These are phyloP conservation scores for Colletotrichum abscissum DNA, from an alignment of 2,329 filamentous ascomycete species.

Conservation along the genomic window DNA sequence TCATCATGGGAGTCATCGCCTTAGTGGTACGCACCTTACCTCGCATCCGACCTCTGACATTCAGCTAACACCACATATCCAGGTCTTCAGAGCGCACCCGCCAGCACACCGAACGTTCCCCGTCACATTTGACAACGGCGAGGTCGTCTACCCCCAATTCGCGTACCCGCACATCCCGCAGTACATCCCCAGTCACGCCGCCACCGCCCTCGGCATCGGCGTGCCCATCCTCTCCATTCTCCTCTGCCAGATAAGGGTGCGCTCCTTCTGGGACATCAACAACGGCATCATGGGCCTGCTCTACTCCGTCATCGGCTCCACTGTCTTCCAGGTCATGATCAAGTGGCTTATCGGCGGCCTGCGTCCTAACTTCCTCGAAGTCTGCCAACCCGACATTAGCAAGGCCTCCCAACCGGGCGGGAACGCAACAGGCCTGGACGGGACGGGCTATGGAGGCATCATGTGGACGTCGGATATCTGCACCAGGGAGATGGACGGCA, in stretches of 20 bases:
- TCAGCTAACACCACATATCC: constrained; percentile 7
- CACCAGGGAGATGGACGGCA: constrained; percentile 71
- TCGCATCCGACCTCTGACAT: constrained; percentile 38
- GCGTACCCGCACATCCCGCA: constrained; percentile 78
- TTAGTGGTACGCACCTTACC: constrained; percentile 64
- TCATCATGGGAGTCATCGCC: constrained; percentile 72
- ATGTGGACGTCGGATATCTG: constrained; percentile 79
- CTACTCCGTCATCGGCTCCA: constrained; percentile 75
- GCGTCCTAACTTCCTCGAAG: constrained; percentile 77
- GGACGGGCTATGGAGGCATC: constrained; percentile 65
- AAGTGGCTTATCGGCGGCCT: constrained; percentile 81
- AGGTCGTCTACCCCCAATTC: constrained; percentile 77
- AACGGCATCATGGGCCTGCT: constrained; percentile 77
- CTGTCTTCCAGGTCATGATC: constrained; percentile 80
- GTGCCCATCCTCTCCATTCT: constrained; percentile 75
- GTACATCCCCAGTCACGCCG: constrained; percentile 77
- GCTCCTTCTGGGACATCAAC: constrained; percentile 77
- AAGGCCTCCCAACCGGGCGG: constrained; percentile 55
- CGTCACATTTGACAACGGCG: constrained; percentile 72
- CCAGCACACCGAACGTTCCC: constrained; percentile 76
- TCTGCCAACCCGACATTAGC: constrained; percentile 71
- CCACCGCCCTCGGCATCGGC: constrained; percentile 73
- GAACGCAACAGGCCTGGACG: constrained; percentile 54
- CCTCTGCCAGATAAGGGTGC: constrained; percentile 73
- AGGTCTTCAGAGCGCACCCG: constrained; percentile 73